Conservation (phyloP, 2,329 filamentous ascomycete species). For the Orbilia quercus region DNA sequence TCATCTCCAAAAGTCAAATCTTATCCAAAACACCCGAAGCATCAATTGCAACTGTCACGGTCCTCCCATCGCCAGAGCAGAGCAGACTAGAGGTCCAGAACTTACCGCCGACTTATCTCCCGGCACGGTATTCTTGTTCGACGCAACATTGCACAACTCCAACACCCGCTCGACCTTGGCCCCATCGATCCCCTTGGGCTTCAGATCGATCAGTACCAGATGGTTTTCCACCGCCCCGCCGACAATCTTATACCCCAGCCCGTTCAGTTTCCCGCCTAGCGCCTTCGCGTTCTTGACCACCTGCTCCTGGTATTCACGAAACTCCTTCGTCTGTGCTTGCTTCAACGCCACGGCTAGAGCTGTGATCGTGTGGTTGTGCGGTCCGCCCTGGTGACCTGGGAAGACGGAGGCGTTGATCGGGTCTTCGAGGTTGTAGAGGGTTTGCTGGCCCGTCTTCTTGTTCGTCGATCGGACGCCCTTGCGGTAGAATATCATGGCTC, state of each 20-base stretch:
- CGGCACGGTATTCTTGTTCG: constrained; percentile 98
- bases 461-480: constrained; percentile 87
- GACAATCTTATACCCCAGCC: constrained; percentile 87
- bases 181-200: constrained; percentile 87
- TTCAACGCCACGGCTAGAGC: constrained; percentile 93
- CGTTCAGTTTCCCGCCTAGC: constrained; percentile 80
- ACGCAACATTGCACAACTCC: constrained; percentile 93
- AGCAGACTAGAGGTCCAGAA: no score
- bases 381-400: constrained; percentile 96
- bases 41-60: no score
- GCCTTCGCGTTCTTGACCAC: constrained; percentile 92
- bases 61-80: no score
- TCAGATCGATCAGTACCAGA: constrained; percentile 90
- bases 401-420: constrained; percentile 98
- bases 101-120: constrained; percentile 85
- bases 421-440: constrained; percentile 85
- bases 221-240: constrained; percentile 97
- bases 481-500: constrained; percentile 98
- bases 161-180: constrained; percentile 88
- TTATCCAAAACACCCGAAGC: not conserved
- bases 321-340: constrained; percentile 88
- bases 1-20: not conserved
- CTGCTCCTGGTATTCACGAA: constrained; percentile 89
- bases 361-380: constrained; percentile 99
- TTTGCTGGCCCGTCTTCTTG: constrained; percentile 81